Conservation (phyloP, 441 rosid genomes). For the Populus hybrid region DNA sequence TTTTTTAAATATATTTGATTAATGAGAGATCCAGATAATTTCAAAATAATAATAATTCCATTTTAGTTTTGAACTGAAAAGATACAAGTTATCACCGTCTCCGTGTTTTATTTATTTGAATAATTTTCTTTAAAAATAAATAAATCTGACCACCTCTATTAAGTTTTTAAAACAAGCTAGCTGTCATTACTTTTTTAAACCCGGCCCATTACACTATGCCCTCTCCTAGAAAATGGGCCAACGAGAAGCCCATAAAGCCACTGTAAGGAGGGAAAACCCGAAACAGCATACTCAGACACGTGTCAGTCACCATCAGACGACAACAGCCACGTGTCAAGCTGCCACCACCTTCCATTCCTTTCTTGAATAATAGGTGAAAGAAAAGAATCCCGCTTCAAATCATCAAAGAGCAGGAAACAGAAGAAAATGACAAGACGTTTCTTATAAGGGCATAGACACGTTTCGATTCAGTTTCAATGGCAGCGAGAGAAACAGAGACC, state of each 20-base stretch:
- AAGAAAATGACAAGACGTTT: background rate
- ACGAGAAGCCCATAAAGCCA: background rate
- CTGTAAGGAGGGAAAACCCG: no score
- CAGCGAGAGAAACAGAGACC: conserved; percentile 9
- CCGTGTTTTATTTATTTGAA: background rate
- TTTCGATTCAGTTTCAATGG: conserved; percentile 19
- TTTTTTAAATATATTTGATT: background rate
- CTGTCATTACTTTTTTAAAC: background rate
- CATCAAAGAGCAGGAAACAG: background rate
- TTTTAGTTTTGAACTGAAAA: no score
- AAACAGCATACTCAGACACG: background rate
- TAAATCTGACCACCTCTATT: background rate
- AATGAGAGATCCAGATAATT: background rate
- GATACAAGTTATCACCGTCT: no score
- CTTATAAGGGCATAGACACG: background rate
- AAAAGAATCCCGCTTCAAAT: background rate
- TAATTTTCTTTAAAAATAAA: background rate
- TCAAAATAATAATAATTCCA: background rate
- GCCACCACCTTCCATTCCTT: background rate
- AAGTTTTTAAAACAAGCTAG: background rate
- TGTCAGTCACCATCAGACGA: background rate
- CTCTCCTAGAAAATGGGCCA: background rate
- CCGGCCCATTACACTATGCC: background rate
- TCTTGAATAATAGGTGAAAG: background rate
- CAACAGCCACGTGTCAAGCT: background rate